phyloP scores from a whole-genome alignment of 441 rosid genomes.

The Populus hybrid region DNA sequence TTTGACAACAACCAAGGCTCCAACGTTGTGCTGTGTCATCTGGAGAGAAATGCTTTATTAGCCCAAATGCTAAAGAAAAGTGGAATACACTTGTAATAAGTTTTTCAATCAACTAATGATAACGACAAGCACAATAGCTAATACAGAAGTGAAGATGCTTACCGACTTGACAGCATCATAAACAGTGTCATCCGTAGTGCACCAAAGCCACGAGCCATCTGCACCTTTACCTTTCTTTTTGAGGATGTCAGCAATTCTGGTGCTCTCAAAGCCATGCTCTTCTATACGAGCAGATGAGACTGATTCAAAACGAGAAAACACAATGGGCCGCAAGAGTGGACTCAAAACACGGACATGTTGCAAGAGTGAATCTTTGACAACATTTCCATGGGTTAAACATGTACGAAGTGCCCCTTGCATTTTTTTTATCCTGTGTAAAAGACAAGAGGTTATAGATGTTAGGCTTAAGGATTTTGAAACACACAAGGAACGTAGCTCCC shows the following conservation, averaged over 20 bases:
- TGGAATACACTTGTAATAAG: neutral
- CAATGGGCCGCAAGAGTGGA: conserved; percentile 49
- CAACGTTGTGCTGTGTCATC: conserved; percentile 98
- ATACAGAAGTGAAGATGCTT: conserved; percentile 12
- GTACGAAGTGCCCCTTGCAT: conserved; percentile 64
- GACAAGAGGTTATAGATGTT: neutral
- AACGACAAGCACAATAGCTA: neutral
- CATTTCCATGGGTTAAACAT: conserved; percentile 46
- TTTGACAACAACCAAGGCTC: conserved; percentile 90
- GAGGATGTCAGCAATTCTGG: conserved; percentile 72
- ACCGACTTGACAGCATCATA: conserved; percentile 95
- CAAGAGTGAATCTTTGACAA: conserved; percentile 50
- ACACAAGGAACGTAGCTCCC: neutral
- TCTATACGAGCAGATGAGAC: conserved; percentile 64
- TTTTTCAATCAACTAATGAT: neutral
- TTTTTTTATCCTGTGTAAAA: conserved; percentile 19
- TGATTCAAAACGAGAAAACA: conserved; percentile 52
- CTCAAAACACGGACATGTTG: conserved; percentile 54
- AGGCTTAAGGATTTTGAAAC: neutral
- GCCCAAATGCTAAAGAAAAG: neutral
- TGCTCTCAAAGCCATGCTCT: conserved; percentile 90
- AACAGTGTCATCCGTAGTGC: conserved; percentile 85
- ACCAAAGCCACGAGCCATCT: conserved; percentile 99
- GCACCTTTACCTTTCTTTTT: conserved; percentile 78
- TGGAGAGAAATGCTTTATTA: conserved; percentile 20